A percentile compares a stretch with the other conserved stretches of the same genome.
phyloP scores from a whole-genome alignment of 2,329 filamentous ascomycete genomes.

The Trichoderma semiorbis region DNA sequence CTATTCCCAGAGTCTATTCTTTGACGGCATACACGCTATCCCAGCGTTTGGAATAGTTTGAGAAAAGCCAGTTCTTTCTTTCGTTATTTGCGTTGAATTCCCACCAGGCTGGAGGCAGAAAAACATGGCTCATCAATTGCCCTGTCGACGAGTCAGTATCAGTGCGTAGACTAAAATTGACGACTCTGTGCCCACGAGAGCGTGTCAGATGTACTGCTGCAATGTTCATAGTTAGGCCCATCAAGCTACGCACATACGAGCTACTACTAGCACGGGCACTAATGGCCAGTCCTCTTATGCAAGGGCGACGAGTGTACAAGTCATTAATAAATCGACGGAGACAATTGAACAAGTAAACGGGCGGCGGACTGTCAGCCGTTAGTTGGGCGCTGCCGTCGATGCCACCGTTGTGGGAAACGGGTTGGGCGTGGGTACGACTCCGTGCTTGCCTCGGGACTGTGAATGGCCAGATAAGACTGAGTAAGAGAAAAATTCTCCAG shows the following conservation, averaged over 20 bases:
- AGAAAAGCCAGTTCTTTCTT: not conserved
- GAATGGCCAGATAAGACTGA: slow-evolving; percentile 3
- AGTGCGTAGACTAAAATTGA: not conserved
- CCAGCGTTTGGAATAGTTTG: not conserved
- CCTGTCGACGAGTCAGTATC: not conserved
- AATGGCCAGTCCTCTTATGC: not conserved
- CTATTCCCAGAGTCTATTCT: slow-evolving; percentile 5
- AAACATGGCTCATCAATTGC: slow-evolving; percentile 1
- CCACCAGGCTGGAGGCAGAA: not conserved
- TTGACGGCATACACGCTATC: slow-evolving; percentile 2
- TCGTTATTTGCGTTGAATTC: not conserved
- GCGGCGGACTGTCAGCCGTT: not conserved
- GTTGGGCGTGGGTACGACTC: not conserved
- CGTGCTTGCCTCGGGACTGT: not conserved
- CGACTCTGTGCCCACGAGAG: not conserved
- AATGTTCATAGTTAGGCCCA: not conserved
- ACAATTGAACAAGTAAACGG: slow-evolving; percentile 2
- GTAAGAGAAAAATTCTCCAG: not conserved
- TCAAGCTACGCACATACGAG: not conserved
- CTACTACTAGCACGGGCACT: slow-evolving; percentile 3
- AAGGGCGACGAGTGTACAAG: not conserved
- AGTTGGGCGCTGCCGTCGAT: slow-evolving; percentile 7
- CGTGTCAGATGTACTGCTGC: not conserved
- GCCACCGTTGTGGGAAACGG: slow-evolving; percentile 4
- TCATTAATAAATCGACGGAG: slow-evolving; percentile 2